A percentile compares a stretch with the other conserved stretches of the same genome.
Evolutionary conservation across 2,329 filamentous ascomycete genomes (phyloP).

Genomic region (Aureobasidium sp.): DNA sequence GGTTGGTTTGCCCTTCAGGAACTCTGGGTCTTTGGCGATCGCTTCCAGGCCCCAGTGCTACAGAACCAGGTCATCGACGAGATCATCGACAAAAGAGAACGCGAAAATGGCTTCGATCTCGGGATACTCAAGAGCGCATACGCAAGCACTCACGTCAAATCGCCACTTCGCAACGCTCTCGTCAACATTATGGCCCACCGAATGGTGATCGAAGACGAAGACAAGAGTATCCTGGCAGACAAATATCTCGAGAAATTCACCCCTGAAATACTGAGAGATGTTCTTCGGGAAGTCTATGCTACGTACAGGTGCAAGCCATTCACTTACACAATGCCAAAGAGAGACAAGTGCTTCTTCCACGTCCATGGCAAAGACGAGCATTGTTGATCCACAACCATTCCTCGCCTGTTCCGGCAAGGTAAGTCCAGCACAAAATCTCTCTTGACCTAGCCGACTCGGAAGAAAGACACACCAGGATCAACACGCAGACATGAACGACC

Average conservation of each 20-base stretch:
- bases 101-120: neutral
- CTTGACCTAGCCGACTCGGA: neutral
- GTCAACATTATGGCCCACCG: neutral
- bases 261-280: neutral
- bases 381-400: neutral
- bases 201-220: accelerated
- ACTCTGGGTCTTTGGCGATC: slow-evolving; percentile 18
- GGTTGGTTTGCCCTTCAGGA: neutral
- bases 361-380: neutral
- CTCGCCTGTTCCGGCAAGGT: neutral
- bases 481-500: too few relatives aligned
- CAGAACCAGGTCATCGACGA: neutral
- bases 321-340: neutral
- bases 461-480: too few relatives aligned
- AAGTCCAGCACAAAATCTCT: too few relatives aligned
- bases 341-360: slow-evolving; percentile 3
- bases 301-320: neutral
- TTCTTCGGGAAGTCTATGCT: neutral
- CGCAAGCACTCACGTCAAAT: neutral
- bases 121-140: neutral
- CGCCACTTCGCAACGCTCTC: neutral
- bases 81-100: neutral
- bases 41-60: neutral
- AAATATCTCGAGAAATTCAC: neutral
- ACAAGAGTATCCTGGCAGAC: neutral